Evolutionary conservation across 1,284 basidiomycete genomes (phyloP).

Genomic region (Abortiporus biennis): DNA sequence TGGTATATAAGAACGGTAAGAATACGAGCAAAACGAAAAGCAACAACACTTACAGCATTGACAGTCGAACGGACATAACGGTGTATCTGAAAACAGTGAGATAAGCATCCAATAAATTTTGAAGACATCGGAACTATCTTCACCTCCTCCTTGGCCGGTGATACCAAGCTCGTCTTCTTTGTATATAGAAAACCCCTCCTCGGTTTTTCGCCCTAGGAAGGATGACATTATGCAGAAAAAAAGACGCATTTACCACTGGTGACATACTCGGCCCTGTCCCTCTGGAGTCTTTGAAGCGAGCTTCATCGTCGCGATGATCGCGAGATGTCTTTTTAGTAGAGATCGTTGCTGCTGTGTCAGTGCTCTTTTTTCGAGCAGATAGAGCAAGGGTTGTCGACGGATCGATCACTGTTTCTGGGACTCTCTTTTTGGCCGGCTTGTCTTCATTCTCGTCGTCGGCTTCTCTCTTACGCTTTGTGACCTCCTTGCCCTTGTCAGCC

Average conservation of each 20-base stretch:
- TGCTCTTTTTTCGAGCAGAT: constrained; percentile 31
- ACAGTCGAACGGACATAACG: constrained; percentile 28
- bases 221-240: constrained; percentile 9
- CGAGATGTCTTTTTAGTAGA: background rate
- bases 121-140: constrained; percentile 6
- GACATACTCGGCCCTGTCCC: constrained; percentile 67
- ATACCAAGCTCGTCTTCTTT: constrained; percentile 86
- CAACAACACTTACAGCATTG: constrained; percentile 23
- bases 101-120: background rate
- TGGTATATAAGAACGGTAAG: too few relatives aligned
- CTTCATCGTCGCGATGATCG: constrained; percentile 36
- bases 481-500: constrained; percentile 13
- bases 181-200: constrained; percentile 81
- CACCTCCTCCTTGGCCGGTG: constrained; percentile 70
- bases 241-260: constrained; percentile 5
- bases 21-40: background rate
- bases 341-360: background rate
- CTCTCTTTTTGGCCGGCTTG: constrained; percentile 30
- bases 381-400: constrained; percentile 33
- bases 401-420: constrained; percentile 58
- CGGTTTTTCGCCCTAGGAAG: constrained; percentile 67
- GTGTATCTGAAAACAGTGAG: constrained; percentile 23
- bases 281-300: constrained; percentile 70
- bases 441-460: constrained; percentile 12
- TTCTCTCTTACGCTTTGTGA: constrained; percentile 11